Conservation (phyloP, 352 stramenopile species). For the Labyrinthula sp. region DNA sequence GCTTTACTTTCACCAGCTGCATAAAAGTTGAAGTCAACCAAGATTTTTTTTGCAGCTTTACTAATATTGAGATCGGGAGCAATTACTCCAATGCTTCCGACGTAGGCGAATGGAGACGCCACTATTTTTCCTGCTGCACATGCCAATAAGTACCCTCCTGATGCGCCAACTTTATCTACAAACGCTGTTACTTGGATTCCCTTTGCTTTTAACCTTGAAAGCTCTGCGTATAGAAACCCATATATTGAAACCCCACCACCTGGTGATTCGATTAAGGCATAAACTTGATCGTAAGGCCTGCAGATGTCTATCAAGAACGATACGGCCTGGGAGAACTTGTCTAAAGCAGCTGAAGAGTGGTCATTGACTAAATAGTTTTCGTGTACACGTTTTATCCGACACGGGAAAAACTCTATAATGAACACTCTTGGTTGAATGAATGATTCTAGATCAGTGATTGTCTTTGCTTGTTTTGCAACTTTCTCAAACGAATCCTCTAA, state of each 20-base stretch:
- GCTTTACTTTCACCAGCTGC: slow-evolving; percentile 43
- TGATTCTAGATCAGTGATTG: too few relatives aligned
- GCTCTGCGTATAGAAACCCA: slow-evolving; percentile 40
- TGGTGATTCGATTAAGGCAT: too few relatives aligned
- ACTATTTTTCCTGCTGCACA: slow-evolving; percentile 49
- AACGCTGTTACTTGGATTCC: slow-evolving; percentile 48
- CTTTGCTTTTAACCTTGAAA: slow-evolving; percentile 42
- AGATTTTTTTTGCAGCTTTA: slow-evolving; percentile 20
- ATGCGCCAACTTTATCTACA: slow-evolving; percentile 52
- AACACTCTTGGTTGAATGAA: too few relatives aligned
- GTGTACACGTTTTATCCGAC: too few relatives aligned
- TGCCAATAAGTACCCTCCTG: slow-evolving; percentile 56
- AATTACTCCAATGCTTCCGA: slow-evolving; percentile 54
- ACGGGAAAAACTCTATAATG: too few relatives aligned
- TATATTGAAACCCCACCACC: slow-evolving; percentile 54
- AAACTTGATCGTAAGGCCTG: too few relatives aligned
- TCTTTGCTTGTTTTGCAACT: too few relatives aligned
- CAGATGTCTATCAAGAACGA: too few relatives aligned
- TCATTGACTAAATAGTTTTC: too few relatives aligned
- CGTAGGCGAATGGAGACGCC: slow-evolving; percentile 46
- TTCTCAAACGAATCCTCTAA: too few relatives aligned
- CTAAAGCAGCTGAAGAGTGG: too few relatives aligned
- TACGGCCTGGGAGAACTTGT: too few relatives aligned
- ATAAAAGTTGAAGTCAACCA: slow-evolving; percentile 38
- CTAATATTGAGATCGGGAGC: slow-evolving; percentile 49